Evolutionary conservation across 1,284 basidiomycete genomes (phyloP), one percentile per base, ranked within the genome.

Genomic region (Moniliella sp.): DNA sequence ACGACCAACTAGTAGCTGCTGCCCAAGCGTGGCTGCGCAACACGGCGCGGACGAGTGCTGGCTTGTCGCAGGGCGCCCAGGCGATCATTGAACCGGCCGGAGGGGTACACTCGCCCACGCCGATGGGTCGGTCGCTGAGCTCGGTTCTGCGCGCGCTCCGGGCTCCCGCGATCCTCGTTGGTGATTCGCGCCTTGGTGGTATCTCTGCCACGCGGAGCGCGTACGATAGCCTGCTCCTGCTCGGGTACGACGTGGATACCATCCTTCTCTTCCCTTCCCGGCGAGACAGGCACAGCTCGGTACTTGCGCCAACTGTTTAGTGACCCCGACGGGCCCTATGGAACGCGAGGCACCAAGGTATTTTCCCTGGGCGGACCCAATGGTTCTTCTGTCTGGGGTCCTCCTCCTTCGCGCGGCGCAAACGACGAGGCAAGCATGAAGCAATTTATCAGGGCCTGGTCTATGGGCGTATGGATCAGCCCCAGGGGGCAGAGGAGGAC

Each of bases 71-170:
- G 25, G 15, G 5, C 31, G 21, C 34, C 3, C 49, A 48, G 48
- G 71, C 86, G 64, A 93, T 78, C 52, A 64, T 94, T 28, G 88
- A 97, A 64, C 88, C 88, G 4, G 86, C 84, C 5, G 86, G 86
- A 67, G 84, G 86, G 28, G 80, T 93, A 1, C 86, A 94, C 52
- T 88, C 81, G 39, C 88, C 88, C 0, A 74, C 76, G 0, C 66
- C 84, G 1, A 76, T 76, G 1, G 84, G 84, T 0, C 74, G 75
- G 1, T 81, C 80, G 2, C 88, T 94, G 61, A 36, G 47, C 10
- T 42, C 47, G 13, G 26, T 57, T 3, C 26, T 56, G 15, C 35
- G 69, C 72, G 1, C 70, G 81, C 16, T 79, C 8, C 41, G 79
- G 39, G 68, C 93, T 2, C 88, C 88, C 0, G 78, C 77, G 0